phyloP scores from a whole-genome alignment of 164 flowering plant genomes.

The Stephania yunnanensis region DNA sequence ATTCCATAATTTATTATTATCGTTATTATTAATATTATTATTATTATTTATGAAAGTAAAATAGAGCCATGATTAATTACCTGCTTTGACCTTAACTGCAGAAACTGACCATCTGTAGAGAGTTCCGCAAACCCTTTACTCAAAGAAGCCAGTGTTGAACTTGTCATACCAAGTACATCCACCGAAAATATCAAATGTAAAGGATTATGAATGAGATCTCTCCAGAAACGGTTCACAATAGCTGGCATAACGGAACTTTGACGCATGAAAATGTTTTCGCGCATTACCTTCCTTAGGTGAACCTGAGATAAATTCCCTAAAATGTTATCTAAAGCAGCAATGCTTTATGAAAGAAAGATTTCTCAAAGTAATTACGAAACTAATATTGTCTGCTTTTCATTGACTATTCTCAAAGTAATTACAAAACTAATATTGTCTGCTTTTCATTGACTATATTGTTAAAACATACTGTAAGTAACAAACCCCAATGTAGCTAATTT shows the following conservation, averaged over 20 bases:
- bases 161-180: constrained; percentile 97
- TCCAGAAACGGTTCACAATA: constrained; percentile 75
- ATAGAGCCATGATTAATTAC: constrained; percentile 23
- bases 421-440: background rate
- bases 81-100: constrained; percentile 89
- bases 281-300: constrained; percentile 88
- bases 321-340: constrained; percentile 6
- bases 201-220: constrained; percentile 95
- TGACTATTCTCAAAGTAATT: background rate
- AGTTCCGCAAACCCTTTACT: constrained; percentile 98
- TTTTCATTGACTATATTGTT: background rate
- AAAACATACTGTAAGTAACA: background rate
- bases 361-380: background rate
- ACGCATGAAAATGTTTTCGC: constrained; percentile 79
- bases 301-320: constrained; percentile 38
- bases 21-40: background rate
- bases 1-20: constrained; percentile 8
- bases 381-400: background rate
- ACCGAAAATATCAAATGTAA: constrained; percentile 84
- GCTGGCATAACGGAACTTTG: constrained; percentile 78
- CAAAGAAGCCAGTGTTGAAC: constrained; percentile 93
- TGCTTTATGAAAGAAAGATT: background rate
- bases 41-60: background rate
- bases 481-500: background rate
- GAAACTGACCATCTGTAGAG: constrained; percentile 97